Conservation (phyloP, 1,139 yeast species). For the Spencermartinsiella ligniputridi region DNA sequence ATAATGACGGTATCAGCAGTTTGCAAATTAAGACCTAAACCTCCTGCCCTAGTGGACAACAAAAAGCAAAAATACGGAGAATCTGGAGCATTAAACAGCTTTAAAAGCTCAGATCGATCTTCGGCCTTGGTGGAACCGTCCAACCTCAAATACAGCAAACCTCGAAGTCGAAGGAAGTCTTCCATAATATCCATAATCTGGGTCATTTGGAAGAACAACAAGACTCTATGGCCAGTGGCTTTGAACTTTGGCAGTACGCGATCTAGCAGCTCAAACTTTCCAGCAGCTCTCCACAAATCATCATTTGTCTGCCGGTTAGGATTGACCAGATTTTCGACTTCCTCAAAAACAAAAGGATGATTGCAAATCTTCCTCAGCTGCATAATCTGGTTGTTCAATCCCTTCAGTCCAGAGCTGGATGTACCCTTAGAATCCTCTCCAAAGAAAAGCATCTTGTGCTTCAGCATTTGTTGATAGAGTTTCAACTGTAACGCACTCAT, state of each 20-base stretch:
- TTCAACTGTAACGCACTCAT: slow-evolving; percentile 82
- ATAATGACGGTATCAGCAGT: slow-evolving; percentile 96
- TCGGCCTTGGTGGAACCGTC: slow-evolving; percentile 97
- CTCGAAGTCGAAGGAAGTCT: slow-evolving; percentile 74
- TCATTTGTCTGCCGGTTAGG: slow-evolving; percentile 59
- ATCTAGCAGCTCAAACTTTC: slow-evolving; percentile 89
- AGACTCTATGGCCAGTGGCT: slow-evolving; percentile 80
- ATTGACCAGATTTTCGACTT: slow-evolving; percentile 81
- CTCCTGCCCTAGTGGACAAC: slow-evolving; percentile 95
- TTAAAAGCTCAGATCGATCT: slow-evolving; percentile 81
- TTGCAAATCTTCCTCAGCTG: slow-evolving; percentile 94
- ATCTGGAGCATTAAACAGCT: slow-evolving; percentile 76
- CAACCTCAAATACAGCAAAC: slow-evolving; percentile 75
- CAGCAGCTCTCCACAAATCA: slow-evolving; percentile 83
- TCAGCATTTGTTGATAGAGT: slow-evolving; percentile 84
- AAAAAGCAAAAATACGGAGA: slow-evolving; percentile 88
- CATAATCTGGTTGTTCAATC: slow-evolving; percentile 92
- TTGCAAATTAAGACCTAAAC: slow-evolving; percentile 90
- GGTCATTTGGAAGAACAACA: slow-evolving; percentile 97
- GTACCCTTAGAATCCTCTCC: slow-evolving; percentile 54
- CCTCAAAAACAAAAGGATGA: slow-evolving; percentile 96
- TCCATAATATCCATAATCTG: slow-evolving; percentile 99
- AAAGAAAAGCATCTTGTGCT: slow-evolving; percentile 80
- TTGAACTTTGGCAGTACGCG: slow-evolving; percentile 83
- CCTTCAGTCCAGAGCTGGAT: slow-evolving; percentile 77